Evolutionary conservation across 306 rosid genomes (phyloP), one percentile per base, ranked within the genome.

Genomic region (Ochetophila trinervis): DNA sequence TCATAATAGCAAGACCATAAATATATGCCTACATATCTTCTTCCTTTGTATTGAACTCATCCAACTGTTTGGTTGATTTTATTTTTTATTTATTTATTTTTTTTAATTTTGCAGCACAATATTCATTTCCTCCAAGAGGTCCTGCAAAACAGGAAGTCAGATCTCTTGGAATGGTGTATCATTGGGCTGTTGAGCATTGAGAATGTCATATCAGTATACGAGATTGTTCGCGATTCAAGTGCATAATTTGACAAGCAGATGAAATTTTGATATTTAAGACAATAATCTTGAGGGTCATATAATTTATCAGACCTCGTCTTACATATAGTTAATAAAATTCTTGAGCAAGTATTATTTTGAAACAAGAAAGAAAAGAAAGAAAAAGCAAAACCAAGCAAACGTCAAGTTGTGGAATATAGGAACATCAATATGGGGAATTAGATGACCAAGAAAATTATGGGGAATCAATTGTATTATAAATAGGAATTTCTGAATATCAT

Each of bases 101-200:
- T 69, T 73, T 66, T 48, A 57, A 64, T 48, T 57, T 79, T 82
- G 91, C 95, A 93, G 99, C 91, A 87, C 76, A 93, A 93, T 79
- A 90, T 93, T 83, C 99, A 93, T 86, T 93, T 93, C 74, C 87
- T 90, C 60, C 97, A 90, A 76, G 97, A 93, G 83, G 97, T 84
- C 71, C 89, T 93, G 17, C 97, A 93, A 78, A 93, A 90, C 83
- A 86, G 99, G 57, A 93, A 90, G 78, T 93, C 97, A 11, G 96
- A 93, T 83, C 84, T 90, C 80, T 82, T 93, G 86, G 96, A 90
- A 63, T 89, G 99, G 99, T 90, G 97, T 84, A 87, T 93, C 74
- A 93, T 93, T 68, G 91, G 90, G 73, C 80, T 93, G 53, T 78
- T 93, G 91, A 79, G 66, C 3, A 81, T 93, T 57, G 98, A 93